phyloP scores from a whole-genome alignment of 164 flowering plant genomes.

The Amborella trichopoda region DNA sequence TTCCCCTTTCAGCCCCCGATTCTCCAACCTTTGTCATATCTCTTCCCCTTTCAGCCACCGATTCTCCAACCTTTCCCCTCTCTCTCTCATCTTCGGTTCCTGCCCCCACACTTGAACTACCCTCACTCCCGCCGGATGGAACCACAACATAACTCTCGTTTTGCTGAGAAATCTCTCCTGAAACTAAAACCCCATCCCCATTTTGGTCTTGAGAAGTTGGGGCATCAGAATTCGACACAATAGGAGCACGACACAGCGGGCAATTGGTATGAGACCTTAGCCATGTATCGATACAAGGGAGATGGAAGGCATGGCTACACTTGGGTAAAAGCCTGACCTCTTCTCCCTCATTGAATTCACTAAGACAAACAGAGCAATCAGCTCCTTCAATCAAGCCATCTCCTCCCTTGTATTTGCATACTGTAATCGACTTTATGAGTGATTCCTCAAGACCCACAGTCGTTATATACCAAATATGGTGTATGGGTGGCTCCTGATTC shows the following conservation, averaged over 20 bases:
- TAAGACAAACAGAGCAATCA: constrained; percentile 79
- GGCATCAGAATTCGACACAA: constrained; percentile 11
- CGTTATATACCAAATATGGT: constrained; percentile 34
- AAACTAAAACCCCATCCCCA: too few relatives aligned
- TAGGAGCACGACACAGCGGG: constrained; percentile 66
- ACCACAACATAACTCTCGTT: too few relatives aligned
- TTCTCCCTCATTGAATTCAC: constrained; percentile 67
- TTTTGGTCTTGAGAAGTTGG: too few relatives aligned
- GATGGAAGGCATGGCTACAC: constrained; percentile 86
- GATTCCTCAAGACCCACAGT: constrained; percentile 54
- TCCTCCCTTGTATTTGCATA: constrained; percentile 47
- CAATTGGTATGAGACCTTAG: constrained; percentile 66
- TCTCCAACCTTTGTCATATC: too few relatives aligned
- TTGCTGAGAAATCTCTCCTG: too few relatives aligned
- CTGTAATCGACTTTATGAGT: constrained; percentile 53
- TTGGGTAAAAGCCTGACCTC: constrained; percentile 60
- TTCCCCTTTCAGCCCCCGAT: too few relatives aligned
- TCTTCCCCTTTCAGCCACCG: too few relatives aligned
- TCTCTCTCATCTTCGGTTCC: too few relatives aligned
- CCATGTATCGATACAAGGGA: constrained; percentile 81
- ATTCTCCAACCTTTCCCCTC: too few relatives aligned
- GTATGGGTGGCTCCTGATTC: constrained; percentile 15
- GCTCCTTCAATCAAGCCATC: constrained; percentile 61
- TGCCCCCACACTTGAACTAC: too few relatives aligned
- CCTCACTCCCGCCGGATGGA: too few relatives aligned